Percentiles rank a stretch among this genome's conserved stretches.
Evolutionary conservation across 208 protist genomes (phyloP).

Genomic region (Leishmania major): DNA sequence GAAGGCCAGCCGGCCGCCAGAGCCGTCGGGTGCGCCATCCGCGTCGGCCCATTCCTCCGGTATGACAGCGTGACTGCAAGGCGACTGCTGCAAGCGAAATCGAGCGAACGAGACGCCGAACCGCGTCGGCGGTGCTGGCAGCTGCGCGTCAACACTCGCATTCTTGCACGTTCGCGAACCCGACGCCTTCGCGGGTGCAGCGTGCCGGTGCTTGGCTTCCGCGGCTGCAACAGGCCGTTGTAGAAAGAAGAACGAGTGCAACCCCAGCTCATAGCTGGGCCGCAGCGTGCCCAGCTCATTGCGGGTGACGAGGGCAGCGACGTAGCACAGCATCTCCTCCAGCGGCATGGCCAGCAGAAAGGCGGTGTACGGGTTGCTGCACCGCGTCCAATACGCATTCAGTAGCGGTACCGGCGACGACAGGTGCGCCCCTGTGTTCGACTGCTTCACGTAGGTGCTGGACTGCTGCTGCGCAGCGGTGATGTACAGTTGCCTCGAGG

Average conservation of each 20-base stretch:
- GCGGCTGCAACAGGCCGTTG: slow-evolving; percentile 3
- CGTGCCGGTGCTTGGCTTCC: background rate
- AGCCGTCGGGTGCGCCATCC: slow-evolving; percentile 12
- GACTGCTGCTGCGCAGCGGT: slow-evolving; percentile 11
- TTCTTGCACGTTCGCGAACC: background rate
- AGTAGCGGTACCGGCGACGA: background rate
- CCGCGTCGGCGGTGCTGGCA: background rate
- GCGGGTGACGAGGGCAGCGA: slow-evolving; percentile 26
- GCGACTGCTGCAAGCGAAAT: slow-evolving; percentile 26
- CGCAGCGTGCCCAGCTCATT: slow-evolving; percentile 32
- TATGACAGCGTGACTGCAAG: slow-evolving; percentile 11
- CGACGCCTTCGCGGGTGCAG: background rate
- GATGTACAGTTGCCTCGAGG: slow-evolving; percentile 13
- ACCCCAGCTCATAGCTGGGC: slow-evolving; percentile 11
- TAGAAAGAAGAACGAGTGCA: slow-evolving; percentile 40
- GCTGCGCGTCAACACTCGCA: background rate
- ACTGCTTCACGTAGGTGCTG: slow-evolving; percentile 3
- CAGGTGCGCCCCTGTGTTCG: background rate
- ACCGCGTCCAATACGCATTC: background rate
- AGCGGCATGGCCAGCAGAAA: slow-evolving; percentile 22
- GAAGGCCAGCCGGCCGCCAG: slow-evolving; percentile 11
- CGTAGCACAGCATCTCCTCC: slow-evolving; percentile 28
- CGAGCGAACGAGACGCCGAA: slow-evolving; percentile 27
- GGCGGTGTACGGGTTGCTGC: background rate
- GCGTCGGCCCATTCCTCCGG: slow-evolving; percentile 23